Conservation (phyloP, 2,329 filamentous ascomycete genomes). For the Diaporthe sp. region DNA sequence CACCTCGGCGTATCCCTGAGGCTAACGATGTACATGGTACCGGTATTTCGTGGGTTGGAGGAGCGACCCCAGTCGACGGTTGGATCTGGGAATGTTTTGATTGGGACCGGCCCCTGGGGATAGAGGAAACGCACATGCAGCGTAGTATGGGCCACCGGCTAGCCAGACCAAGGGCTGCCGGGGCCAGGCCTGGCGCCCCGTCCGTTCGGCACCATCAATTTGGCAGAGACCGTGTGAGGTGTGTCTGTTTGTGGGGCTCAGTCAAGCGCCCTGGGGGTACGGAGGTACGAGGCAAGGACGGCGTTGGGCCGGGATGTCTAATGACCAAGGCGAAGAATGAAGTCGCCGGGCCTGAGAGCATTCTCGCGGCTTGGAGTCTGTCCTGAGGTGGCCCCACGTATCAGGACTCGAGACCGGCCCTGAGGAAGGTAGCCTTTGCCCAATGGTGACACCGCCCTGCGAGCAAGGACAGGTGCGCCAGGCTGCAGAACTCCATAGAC, state of each 20-base stretch:
- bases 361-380: slow-evolving; percentile 20
- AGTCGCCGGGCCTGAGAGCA: slow-evolving; percentile 21
- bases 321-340: slow-evolving; percentile 21
- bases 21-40: slow-evolving; percentile 22
- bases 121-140: slow-evolving; percentile 17
- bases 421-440: slow-evolving; percentile 25
- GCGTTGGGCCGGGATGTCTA: slow-evolving; percentile 17
- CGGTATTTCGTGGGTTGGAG: slow-evolving; percentile 21
- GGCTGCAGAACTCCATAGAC: slow-evolving; percentile 20
- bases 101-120: slow-evolving; percentile 20
- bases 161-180: slow-evolving; percentile 17
- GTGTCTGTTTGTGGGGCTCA: slow-evolving; percentile 30
- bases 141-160: slow-evolving; percentile 26
- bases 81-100: slow-evolving; percentile 31
- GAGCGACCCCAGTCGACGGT: slow-evolving; percentile 29
- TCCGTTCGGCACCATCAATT: slow-evolving; percentile 31
- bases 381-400: slow-evolving; percentile 31
- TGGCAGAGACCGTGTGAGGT: slow-evolving; percentile 32
- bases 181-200: slow-evolving; percentile 32
- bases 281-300: slow-evolving; percentile 1
- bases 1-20: slow-evolving; percentile 32
- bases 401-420: slow-evolving; percentile 35
- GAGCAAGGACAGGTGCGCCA: slow-evolving; percentile 30
- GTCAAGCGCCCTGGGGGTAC: slow-evolving; percentile 23
- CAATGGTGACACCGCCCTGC: slow-evolving; percentile 34